Base-by-base conservation (phyloP, 495 filamentous ascomycete genomes). In the Viridothelium virens region DNA sequence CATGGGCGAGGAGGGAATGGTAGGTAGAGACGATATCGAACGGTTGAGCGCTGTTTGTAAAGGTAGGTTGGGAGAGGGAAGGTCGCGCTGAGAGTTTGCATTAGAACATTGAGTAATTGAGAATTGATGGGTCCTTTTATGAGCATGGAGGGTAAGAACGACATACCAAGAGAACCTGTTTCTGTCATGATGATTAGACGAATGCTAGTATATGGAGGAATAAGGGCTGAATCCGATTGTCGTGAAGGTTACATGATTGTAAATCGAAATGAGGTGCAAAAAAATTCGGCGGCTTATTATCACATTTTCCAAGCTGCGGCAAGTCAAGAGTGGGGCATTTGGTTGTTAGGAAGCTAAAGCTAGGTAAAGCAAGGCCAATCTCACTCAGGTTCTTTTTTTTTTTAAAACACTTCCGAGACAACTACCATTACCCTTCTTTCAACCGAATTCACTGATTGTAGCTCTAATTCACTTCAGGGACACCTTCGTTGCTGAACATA, bases 1-100 rank as follows among this genome's bases (percentile, higher is more conserved):
- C 91, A 56, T 79, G 79, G 70, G 72, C 73, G 63, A 87, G 83
- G 64, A 88, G 77, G 62, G 79, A 72, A 77, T 81, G 80, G 79
- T 88, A 88, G 50, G 82, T 83, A 56, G 78, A 74, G 72, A 86
- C 82, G 68, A 88, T 83, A 72, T 77, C 71, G 68, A 75, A 77
- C 4, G 64, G 12, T 25, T 33, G 47, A 65, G n/a, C 1, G 65
- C 25, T 25, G 25, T 25, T 25, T 25, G 25, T 25, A 25, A 65
- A 25, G 64, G 64, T 36, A 6, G 53, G 18, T 33, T 18, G 53
- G 31, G 36, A 14, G 66, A 2, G 31, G 36, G 53, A 59, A 31
- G 53, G 53, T 9, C 53, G 53, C 53, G 53, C 53, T 59, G 53
- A 9, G 18, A 33, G 14, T 34, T 4, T 33, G 53, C 6, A 7